Conservation (phyloP, 306 rosid genomes). For the Medicago truncatula region DNA sequence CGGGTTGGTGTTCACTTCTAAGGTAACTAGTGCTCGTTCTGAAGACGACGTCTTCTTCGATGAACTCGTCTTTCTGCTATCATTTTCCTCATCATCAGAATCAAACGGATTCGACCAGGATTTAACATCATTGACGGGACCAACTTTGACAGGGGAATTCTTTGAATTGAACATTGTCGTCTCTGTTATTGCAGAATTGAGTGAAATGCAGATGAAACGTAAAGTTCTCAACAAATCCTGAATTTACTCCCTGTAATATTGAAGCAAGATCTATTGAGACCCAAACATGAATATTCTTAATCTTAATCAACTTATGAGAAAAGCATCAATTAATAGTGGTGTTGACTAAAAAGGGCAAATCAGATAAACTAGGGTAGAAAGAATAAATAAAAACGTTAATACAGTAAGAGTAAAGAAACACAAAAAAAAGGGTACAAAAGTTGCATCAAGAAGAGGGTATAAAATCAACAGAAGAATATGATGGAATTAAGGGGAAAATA, state of each 20-base stretch:
- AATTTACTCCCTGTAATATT: conserved; percentile 59
- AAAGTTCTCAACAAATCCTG: conserved; percentile 30
- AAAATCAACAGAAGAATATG: background rate
- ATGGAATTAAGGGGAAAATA: background rate
- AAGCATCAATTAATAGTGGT: conserved; percentile 8
- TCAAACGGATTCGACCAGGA: conserved; percentile 71
- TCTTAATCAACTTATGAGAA: conserved; percentile 15
- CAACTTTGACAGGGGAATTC: conserved; percentile 70
- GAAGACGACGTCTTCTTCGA: conserved; percentile 58
- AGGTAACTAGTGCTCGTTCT: conserved; percentile 52
- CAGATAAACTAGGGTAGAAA: conserved; percentile 5
- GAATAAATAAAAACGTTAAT: conserved; percentile 27
- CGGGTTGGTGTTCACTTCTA: conserved; percentile 66
- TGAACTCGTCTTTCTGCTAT: conserved; percentile 49
- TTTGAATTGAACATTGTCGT: conserved; percentile 71
- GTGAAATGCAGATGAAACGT: background rate
- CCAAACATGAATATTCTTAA: conserved; percentile 20
- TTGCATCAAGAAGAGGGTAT: no score
- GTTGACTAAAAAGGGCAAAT: conserved; percentile 5
- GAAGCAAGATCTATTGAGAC: conserved; percentile 37
- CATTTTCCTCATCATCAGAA: conserved; percentile 54
- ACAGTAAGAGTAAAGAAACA: conserved; percentile 28
- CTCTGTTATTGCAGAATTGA: conserved; percentile 25
- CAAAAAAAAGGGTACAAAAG: background rate
- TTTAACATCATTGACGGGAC: conserved; percentile 55